Evolutionary conservation across 176 grass and related monocot genomes (phyloP).

Genomic region (Rhynchospora breviuscula): DNA sequence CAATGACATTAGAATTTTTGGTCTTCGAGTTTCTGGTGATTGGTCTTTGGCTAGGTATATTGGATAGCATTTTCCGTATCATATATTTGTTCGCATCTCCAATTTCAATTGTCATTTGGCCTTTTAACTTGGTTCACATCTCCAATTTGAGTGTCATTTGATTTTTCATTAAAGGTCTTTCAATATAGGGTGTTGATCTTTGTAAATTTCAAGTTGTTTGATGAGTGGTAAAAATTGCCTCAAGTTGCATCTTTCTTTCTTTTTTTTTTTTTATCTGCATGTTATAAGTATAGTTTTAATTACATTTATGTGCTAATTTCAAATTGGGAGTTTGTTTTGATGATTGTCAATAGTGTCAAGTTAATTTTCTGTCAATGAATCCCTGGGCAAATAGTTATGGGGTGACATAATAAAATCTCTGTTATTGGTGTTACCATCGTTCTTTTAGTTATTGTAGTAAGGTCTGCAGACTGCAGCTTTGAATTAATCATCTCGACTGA

Average conservation of each 20-base stretch:
- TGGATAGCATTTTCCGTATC: not conserved
- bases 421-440: not conserved
- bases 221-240: not conserved
- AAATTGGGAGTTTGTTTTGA: not conserved
- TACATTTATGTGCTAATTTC: not conserved
- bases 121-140: not conserved
- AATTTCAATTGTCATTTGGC: not conserved
- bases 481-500: not conserved
- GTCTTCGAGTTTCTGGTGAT: not conserved
- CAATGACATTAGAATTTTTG: too few relatives aligned
- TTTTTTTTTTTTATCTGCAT: too few relatives aligned
- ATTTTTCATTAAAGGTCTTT: not conserved
- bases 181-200: not conserved
- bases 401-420: not conserved
- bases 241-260: too few relatives aligned
- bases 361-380: not conserved
- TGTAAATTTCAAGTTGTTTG: not conserved
- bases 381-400: not conserved
- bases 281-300: not conserved
- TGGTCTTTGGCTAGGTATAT: not conserved
- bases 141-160: not conserved
- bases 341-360: not conserved
- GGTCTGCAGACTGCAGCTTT: not conserved
- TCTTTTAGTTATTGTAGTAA: not conserved
- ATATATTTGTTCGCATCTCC: not conserved